These are phyloP conservation scores for Cladobotryum mycophilum DNA, from an alignment of 2,329 filamentous ascomycete species.

Conservation along the genomic window DNA sequence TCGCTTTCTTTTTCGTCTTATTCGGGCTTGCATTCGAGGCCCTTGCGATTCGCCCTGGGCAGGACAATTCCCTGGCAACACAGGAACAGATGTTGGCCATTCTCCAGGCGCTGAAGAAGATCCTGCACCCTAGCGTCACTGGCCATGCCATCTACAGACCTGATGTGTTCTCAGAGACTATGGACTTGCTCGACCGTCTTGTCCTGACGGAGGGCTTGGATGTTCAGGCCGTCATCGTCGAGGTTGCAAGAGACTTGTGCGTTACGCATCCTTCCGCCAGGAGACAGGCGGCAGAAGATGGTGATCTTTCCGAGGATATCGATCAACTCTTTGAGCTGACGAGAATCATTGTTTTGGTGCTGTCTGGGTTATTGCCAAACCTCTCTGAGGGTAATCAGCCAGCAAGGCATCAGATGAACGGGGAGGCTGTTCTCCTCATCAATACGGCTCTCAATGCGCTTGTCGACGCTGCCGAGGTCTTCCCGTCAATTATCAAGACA, in stretches of 20 bases:
- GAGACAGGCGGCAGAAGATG: slow-evolving; percentile 48
- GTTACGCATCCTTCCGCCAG: slow-evolving; percentile 86
- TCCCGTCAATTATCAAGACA: slow-evolving; percentile 92
- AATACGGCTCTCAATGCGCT: slow-evolving; percentile 77
- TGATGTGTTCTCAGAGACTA: slow-evolving; percentile 92
- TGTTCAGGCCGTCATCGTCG: slow-evolving; percentile 86
- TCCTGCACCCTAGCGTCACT: slow-evolving; percentile 86
- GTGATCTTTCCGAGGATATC: slow-evolving; percentile 88
- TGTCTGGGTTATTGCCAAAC: slow-evolving; percentile 82
- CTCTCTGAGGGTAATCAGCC: slow-evolving; percentile 60
- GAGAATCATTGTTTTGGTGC: slow-evolving; percentile 87
- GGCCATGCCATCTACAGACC: slow-evolving; percentile 96
- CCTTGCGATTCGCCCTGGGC: slow-evolving; percentile 67
- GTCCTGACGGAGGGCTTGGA: slow-evolving; percentile 85
- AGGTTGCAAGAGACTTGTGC: slow-evolving; percentile 86
- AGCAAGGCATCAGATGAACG: slow-evolving; percentile 71
- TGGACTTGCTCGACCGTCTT: slow-evolving; percentile 89
- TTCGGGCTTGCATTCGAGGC: slow-evolving; percentile 97
- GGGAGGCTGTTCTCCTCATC: slow-evolving; percentile 78
- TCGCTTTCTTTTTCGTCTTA: slow-evolving; percentile 97
- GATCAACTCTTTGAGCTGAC: slow-evolving; percentile 97
- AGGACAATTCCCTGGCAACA: slow-evolving; percentile 50
- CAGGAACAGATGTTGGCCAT: slow-evolving; percentile 83
- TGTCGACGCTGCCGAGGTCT: slow-evolving; percentile 90
- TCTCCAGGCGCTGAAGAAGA: slow-evolving; percentile 86